Evolutionary conservation across 441 rosid genomes (phyloP), one percentile per base, ranked within the genome.

Genomic region (Metrosideros polymorpha): DNA sequence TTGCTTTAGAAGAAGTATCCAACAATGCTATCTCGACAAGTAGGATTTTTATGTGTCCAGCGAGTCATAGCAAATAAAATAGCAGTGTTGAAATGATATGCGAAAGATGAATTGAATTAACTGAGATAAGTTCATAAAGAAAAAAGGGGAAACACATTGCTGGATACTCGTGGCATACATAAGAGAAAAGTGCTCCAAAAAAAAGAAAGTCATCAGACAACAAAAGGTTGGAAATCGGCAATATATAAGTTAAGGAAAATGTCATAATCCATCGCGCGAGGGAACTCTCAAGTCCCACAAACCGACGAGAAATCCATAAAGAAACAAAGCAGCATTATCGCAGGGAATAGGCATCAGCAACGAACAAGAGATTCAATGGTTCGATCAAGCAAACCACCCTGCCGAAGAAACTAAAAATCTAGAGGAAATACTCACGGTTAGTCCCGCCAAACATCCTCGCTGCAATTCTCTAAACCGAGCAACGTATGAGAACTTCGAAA

Each of bases 361-460:
- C 35, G 27, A 56, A 56, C 15, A 71, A 12, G 39, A 6, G 17
- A 71, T 39, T 71, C n/a, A 39, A 71, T 43, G 22, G 79, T 71
- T 71, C 79, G 6, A 39, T 71, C n/a, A 39, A 71, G 79, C 79
- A 71, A 71, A 22, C 8, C 12, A 10, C 17, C 79, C 79, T 22
- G 17, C 79, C 6, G 49, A 39, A 71, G n/a, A 71, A 39, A 39
- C 79, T 22, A 22, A 43, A 66, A 71, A 39, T 39, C 49, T 14
- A 75, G 89, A 25, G 13, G 12, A 61, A 88, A 76, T 83, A 87
- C 96, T 91, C 88, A 95, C 98, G 91, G 82, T 85, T 93, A 51
- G 91, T 89, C 13, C 95, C 85, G 82, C 95, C 95, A 35, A 95
- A 96, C 98, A 96, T 94, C 89, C 85, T 94, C 32, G 84, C 88